Conservation (phyloP, 2,329 filamentous ascomycete genomes). For the Fonsecaea pugnacius region DNA sequence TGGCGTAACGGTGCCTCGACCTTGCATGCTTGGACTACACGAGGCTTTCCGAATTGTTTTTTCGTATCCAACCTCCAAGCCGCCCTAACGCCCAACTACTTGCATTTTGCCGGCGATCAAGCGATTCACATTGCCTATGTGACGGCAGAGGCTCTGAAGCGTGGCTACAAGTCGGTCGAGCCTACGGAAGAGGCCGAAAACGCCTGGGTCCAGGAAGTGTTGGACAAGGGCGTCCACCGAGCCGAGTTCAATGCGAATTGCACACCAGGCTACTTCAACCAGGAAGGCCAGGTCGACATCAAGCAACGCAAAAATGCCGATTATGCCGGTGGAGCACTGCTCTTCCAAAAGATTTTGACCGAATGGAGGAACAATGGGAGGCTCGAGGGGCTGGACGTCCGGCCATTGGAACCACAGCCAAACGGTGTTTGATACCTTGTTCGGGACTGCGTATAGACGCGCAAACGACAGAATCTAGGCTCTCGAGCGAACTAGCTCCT, state of each 20-base stretch:
- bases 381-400: slow-evolving; percentile 2
- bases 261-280: slow-evolving; percentile 24
- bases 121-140: slow-evolving; percentile 12
- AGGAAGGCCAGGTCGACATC: slow-evolving; percentile 12
- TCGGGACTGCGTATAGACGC: too few relatives aligned
- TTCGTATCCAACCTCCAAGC: slow-evolving; percentile 9
- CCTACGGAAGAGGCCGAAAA: slow-evolving; percentile 19
- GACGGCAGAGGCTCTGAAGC: not conserved
- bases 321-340: slow-evolving; percentile 4
- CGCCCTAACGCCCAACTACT: slow-evolving; percentile 11
- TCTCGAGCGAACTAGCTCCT: too few relatives aligned
- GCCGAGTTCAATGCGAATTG: slow-evolving; percentile 15
- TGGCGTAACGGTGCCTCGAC: slow-evolving; percentile 31
- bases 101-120: slow-evolving; percentile 11
- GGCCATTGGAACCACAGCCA: too few relatives aligned
- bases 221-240: not conserved
- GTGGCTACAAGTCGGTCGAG: slow-evolving; percentile 11
- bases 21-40: slow-evolving; percentile 16
- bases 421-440: too few relatives aligned
- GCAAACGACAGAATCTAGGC: too few relatives aligned
- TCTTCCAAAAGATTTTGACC: slow-evolving; percentile 6
- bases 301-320: not conserved
- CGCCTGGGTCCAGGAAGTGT: slow-evolving; percentile 15
- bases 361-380: slow-evolving; percentile 18
- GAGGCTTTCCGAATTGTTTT: slow-evolving; percentile 25